Base-by-base conservation (phyloP, 73 alveolate species). In the Blepharisma stoltei region DNA sequence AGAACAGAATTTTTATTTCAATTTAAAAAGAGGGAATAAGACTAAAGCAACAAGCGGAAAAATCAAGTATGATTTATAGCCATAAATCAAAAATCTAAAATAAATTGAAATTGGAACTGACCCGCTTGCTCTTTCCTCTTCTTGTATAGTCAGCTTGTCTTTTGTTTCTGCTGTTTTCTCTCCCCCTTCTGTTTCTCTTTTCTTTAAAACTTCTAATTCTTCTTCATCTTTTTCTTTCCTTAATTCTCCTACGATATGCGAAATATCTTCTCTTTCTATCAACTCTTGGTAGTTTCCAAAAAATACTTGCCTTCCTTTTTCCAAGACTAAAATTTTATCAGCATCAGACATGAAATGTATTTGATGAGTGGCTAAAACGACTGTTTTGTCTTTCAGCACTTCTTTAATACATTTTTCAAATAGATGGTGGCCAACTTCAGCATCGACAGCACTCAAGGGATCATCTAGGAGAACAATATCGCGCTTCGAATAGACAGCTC, bases 381-480 rank as follows among this genome's bases (percentile, higher is more conserved):
- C 68, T n/a, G 83, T 82, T 38, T 68, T 78, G 7, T 50, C 50
- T 85, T 83, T 86, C 54, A 90, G 75, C 50, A 86, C 70, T 41
- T 67, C 86, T 81, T 54, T 79, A 60, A 90, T 76, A 18, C 88
- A 84, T 47, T 87, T 52, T 45, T 90, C 83, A 48, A 88, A 78
- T 66, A 90, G 65, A 47, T 80, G 73, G 81, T 76, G 69, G 32
- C 86, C 91, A 50, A 90, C 97, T 79, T 83, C 78, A 41, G 91
- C 82, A 78, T 90, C 97, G 41, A 87, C 83, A 54, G 97, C 88
- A 67, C 91, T 78, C 21, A 90, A 65, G 0, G 97, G 97, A 70
- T 90, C 97, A 77, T 90, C 97, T 66, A 90, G 77, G 25, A 90
- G 82, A 71, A 80, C 66, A 21, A 90, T 90, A 78, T 88, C 95